These are phyloP conservation scores for Actinidia arguta DNA, from an alignment of 179 eudicot species.

Conservation along the genomic window DNA sequence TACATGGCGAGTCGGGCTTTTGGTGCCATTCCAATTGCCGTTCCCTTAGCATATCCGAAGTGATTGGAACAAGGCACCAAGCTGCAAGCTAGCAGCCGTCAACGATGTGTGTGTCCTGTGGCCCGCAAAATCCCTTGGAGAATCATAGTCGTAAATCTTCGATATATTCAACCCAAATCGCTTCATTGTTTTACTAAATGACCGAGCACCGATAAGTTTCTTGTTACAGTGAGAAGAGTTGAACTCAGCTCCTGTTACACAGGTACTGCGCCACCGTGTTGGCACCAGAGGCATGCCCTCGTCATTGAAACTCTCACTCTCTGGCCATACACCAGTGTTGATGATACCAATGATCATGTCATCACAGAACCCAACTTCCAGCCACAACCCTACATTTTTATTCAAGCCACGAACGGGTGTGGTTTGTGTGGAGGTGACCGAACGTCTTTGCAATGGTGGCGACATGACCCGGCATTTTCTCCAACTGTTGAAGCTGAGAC, in stretches of 20 bases:
- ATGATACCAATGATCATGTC: not conserved
- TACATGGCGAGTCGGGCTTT: conserved; percentile 29
- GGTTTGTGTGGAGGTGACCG: not conserved
- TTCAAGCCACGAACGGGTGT: not conserved
- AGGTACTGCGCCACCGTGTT: not conserved
- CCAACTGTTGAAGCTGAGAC: not conserved
- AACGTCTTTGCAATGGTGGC: not conserved
- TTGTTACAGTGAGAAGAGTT: not conserved
- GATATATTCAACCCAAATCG: no score
- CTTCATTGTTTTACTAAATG: no score
- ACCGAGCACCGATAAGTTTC: not conserved
- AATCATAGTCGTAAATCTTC: conserved; percentile 19
- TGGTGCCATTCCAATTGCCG: conserved; percentile 34
- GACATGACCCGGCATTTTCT: not conserved
- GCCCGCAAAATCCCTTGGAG: conserved; percentile 31
- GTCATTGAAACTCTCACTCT: not conserved
- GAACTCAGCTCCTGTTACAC: not conserved
- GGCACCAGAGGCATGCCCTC: not conserved
- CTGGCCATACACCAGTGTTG: not conserved
- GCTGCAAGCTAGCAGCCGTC: not conserved
- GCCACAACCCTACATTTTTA: not conserved
- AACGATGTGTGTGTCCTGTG: conserved; percentile 42
- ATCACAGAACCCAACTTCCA: not conserved
- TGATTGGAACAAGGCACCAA: not conserved
- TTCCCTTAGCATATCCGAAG: conserved; percentile 41